A percentile compares a stretch with the other conserved stretches of the same genome.
Conservation (phyloP, 2,329 filamentous ascomycete species). For the Basipetospora chlamydospora region DNA sequence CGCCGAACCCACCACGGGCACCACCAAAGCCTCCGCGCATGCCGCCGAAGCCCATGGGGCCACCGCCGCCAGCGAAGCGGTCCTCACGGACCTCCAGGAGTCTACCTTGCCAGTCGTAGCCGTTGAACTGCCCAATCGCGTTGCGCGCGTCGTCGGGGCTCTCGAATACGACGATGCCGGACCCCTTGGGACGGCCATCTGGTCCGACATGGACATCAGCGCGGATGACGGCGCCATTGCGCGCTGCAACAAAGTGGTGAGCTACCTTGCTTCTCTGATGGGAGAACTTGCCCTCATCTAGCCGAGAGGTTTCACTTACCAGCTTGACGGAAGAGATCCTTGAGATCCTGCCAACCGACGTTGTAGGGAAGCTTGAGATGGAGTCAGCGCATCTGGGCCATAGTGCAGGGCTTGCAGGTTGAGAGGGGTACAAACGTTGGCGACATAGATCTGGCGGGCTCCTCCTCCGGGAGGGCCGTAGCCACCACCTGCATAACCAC, state of each 20-base stretch:
- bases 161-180: conserved; percentile 94
- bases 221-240: conserved; percentile 70
- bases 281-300: too few relatives aligned
- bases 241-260: conserved; percentile 20
- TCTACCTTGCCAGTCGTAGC: conserved; percentile 96
- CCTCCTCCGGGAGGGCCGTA: conserved; percentile 32
- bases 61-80: conserved; percentile 61
- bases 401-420: conserved; percentile 11
- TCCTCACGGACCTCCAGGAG: conserved; percentile 91
- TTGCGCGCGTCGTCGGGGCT: conserved; percentile 87
- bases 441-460: conserved; percentile 87
- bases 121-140: conserved; percentile 94
- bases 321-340: conserved; percentile 96
- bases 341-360: conserved; percentile 96
- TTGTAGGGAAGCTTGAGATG: conserved; percentile 74
- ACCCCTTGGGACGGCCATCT: conserved; percentile 88
- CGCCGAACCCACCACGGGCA: conserved; percentile 43
- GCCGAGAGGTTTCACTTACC: too few relatives aligned
- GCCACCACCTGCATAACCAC: conserved; percentile 34
- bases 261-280: background rate
- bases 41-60: conserved; percentile 38
- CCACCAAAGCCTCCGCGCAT: conserved; percentile 46
- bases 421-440: conserved; percentile 66
- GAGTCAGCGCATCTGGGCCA: conserved; percentile 14
- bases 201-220: conserved; percentile 89